These are phyloP conservation scores for Colletotrichum magnum DNA, from an alignment of 2,329 filamentous ascomycete genomes.

Conservation along the genomic window DNA sequence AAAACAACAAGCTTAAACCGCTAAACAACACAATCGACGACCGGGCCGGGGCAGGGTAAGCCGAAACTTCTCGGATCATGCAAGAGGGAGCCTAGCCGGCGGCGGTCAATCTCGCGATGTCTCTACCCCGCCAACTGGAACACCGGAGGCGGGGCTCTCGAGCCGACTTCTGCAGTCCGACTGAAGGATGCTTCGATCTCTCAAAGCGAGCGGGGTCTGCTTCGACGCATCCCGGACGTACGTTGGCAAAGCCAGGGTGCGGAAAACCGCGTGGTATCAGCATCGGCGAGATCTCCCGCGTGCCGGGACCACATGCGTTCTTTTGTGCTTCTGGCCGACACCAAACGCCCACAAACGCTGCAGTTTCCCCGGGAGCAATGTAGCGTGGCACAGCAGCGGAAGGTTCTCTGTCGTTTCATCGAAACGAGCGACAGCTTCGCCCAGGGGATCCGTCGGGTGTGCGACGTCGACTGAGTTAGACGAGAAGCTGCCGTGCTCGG, in stretches of 20 bases:
- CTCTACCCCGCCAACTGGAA: constrained; percentile 38
- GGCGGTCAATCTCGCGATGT: constrained; percentile 11
- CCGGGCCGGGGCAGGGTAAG: neutral
- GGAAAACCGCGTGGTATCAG: constrained; percentile 30
- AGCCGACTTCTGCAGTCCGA: constrained; percentile 1
- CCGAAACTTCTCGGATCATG: constrained; percentile 1
- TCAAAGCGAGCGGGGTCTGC: constrained; percentile 20
- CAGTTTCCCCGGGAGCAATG: neutral
- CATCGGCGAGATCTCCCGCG: constrained; percentile 26
- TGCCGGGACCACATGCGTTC: neutral
- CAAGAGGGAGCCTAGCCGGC: constrained; percentile 12
- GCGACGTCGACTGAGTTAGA: neutral
- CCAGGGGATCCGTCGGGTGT: constrained; percentile 1
- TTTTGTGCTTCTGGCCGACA: neutral
- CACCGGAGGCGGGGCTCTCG: constrained; percentile 15
- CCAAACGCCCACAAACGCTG: constrained; percentile 9
- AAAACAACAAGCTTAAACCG: constrained; percentile 6
- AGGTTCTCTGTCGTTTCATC: neutral
- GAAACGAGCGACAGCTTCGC: neutral
- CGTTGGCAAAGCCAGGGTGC: constrained; percentile 5
- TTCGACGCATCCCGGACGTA: constrained; percentile 3
- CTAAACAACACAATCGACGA: neutral
- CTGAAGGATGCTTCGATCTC: constrained; percentile 10
- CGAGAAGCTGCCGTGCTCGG: constrained; percentile 1
- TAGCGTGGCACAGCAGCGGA: constrained; percentile 21